Evolutionary conservation across 257 asterid genomes (phyloP), one percentile per base, ranked within the genome.

Genomic region (Catharanthus roseus): DNA sequence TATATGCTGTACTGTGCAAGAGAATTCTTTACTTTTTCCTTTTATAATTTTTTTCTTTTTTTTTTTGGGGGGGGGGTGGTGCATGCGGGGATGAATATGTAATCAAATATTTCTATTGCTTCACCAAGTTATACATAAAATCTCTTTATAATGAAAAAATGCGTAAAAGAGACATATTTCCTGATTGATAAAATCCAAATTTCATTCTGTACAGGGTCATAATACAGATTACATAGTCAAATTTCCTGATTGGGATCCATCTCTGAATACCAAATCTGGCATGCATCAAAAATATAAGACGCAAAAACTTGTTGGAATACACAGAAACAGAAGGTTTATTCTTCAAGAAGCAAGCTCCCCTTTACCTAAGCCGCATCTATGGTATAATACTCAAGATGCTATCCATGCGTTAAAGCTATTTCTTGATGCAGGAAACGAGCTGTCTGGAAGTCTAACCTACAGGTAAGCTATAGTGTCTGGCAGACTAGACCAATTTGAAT

Each of bases 241-340:
- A 75, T 85, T 93, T 77, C 98, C 98, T 15, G 97, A 90, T 77
- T 89, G 95, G 95, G 91, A 89, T 81, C 97, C 97, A 60, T 83
- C 90, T 0, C 74, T 58, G 54, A 60, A 72, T 73, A 58, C 60
- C 34, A 78, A 65, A 68, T 74, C 70, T 60, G 74, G 51, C 80
- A 33, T 67, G 71, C 77, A 77, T 64, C 70, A 66, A 74, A 58
- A 74, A 72, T 75, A 77, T 55, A 62, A 61, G 77, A 82, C 71
- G 85, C 89, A 80, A 58, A 78, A 78, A 39, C 79, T 76, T 79
- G 57, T 58, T 26, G 78, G 74, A 28, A 65, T 55, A 53, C 77
- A 78, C 53, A 77, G 76, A 64, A 82, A 69, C 69, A 73, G 88
- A 82, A 87, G 97, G 80, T 85, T 86, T 76, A 77, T 87, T 76